Base-by-base conservation (phyloP, 2,329 filamentous ascomycete species). In the Calonectria pseudoreteaudii region DNA sequence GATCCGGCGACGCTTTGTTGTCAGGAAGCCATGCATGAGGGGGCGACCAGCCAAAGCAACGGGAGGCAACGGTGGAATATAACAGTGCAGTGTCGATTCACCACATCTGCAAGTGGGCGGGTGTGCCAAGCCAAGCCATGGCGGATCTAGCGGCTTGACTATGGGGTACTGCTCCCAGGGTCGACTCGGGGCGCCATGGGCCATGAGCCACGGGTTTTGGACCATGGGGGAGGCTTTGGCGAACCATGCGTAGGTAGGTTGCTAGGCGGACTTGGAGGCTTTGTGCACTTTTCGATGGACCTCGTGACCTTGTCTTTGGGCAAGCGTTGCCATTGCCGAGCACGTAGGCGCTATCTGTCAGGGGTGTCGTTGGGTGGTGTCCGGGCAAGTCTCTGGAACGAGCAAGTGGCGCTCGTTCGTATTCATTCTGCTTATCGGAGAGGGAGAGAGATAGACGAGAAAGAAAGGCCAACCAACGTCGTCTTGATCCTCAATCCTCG, bases 111-210 rank as follows among this genome's bases (percentile, higher is more conserved):
- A 28, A 60, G 28, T 62, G 52, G 53, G 41, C 38, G 41, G 26
- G 28, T 65, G 56, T 16, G 41, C 38, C 41, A 65, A 65, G 41
- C 26, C 41, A 20, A 65, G 73, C 73, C 73, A 64, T 53, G 47
- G 73, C 73, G 58, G 70, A 66, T 72, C 52, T 66, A 72, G 60
- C 58, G 70, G 50, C 49, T 56, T 66, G 65, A 64, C 71, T 41
- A 69, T 60, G 58, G 60, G 60, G 50, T 58, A 56, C 70, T 47
- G 56, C 53, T 62, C 38, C 56, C 67, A 64, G 67, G 44, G 44
- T 44, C 53, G 60, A 70, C 58, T 70, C 28, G 34, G 34, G 14
- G 56, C 56, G 14, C 36, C 23, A 38, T 62, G 34, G 56, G 36
- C 23, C 38, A 23, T 47, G 44, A 23, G 44, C 44, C 44, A 47